Evolutionary conservation across 139 green algal species (phyloP).

Genomic region (Monoraphidium neglectum): DNA sequence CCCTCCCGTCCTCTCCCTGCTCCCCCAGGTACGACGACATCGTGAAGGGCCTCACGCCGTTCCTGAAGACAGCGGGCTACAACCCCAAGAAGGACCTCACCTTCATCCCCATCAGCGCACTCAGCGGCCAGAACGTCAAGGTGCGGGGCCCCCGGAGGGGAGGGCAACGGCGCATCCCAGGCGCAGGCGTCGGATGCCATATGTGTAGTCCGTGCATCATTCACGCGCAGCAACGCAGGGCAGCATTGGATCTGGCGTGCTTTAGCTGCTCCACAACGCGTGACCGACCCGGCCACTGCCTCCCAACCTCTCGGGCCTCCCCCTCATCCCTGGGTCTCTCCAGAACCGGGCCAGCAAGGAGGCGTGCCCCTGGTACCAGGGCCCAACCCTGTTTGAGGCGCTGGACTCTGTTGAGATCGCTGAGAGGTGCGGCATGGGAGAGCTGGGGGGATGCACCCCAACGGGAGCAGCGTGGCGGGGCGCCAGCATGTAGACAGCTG

Average conservation of each 20-base stretch:
- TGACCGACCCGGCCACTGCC: too few relatives aligned
- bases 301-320: too few relatives aligned
- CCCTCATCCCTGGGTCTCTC: slow-evolving; percentile 9
- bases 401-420: slow-evolving; percentile 84
- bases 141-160: neutral
- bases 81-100: slow-evolving; percentile 90
- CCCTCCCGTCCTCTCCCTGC: too few relatives aligned
- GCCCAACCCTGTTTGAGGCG: slow-evolving; percentile 89
- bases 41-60: slow-evolving; percentile 86
- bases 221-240: too few relatives aligned
- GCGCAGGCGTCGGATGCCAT: too few relatives aligned
- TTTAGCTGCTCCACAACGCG: too few relatives aligned
- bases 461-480: too few relatives aligned
- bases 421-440: slow-evolving; percentile 34
- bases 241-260: too few relatives aligned
- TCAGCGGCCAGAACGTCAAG: slow-evolving; percentile 93
- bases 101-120: slow-evolving; percentile 93
- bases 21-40: slow-evolving; percentile 86
- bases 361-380: slow-evolving; percentile 84
- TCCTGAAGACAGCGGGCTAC: slow-evolving; percentile 88
- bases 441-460: neutral
- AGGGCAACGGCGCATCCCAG: too few relatives aligned
- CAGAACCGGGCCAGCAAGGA: slow-evolving; percentile 39
- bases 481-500: too few relatives aligned
- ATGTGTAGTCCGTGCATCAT: too few relatives aligned